Base-by-base conservation (phyloP, 108 stramenopile genomes). In the Stephanodiscus minutulus region DNA sequence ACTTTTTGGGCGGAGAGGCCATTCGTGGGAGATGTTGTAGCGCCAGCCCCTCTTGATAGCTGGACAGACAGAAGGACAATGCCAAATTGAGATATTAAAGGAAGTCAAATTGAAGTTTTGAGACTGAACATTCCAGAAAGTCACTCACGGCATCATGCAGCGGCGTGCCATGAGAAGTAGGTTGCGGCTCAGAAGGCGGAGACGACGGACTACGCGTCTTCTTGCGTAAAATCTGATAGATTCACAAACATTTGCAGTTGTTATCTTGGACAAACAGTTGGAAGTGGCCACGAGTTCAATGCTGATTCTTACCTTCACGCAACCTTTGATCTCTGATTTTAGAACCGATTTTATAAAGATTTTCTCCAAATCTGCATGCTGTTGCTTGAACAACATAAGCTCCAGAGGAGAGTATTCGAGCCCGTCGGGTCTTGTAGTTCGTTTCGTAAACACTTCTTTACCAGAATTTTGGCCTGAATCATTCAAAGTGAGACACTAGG, bases 381-480 rank as follows among this genome's bases (percentile, higher is more conserved):
- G 18, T 62, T 62, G 60, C 28, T 48, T 62, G 54, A 58, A 69
- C 2, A 21, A 44, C 24, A 37, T 22, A 12, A 63, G 17, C 39
- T 50, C 20, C 52, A 22, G n/a, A 17, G 15, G 22, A 37, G 52
- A 35, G 21, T 39, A 27, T 17, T 33, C 20, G 29, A 24, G 3
- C 9, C 65, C 65, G 18, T 66, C 65, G 54, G 52, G 68, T 31
- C 56, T 55, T 44, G 20, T 44, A 33, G 41, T 36, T 15, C 21
- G 58, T 11, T 64, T 37, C 20, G 17, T 24, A 43, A 61, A 79
- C 24, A 67, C 17, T 62, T 57, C 43, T 37, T 64, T 79, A 15
- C 77, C 77, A 22, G 61, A 63, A 39, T 54, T 66, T 63, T 72
- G 66, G 52, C 74, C 74, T 76, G 15, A 17, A 52, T 10, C 5